Base-by-base conservation (phyloP, 305 asterid genomes). In the Fraxinus velutina region DNA sequence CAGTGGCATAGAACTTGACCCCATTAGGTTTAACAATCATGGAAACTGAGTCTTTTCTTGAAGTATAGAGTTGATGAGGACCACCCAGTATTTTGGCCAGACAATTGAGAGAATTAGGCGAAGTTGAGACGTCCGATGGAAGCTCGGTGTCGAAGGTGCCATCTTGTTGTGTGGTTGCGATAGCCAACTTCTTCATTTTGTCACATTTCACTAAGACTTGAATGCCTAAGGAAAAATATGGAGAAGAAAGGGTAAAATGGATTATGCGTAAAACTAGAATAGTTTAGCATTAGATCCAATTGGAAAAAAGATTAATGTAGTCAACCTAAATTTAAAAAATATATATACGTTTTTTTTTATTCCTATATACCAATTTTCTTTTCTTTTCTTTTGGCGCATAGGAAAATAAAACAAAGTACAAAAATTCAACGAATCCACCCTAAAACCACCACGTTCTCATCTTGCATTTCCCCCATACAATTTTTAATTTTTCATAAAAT, bases 71-170 rank as follows among this genome's bases (percentile, higher is more conserved):
- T 79, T 86, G 90, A 37, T 81, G 66, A 19, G 97, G 91, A 36
- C 96, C 97, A 79, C 99, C 99, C 84, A 92, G 85, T 64, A 93
- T 91, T 92, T 87, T 92, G 78, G 95, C 96, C 86, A 75, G 33
- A 84, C 99, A 95, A 78, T 87, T 85, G 2, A 72, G 27, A 1
- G 94, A 78, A 66, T 22, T 30, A 0, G 75, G 9, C 22, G 84
- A 62, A 64, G 80, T 24, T 52, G 82, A 37, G 19, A 64, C 73
- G 80, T 87, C 93, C 2, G 85, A 81, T 1, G 94, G 92, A 80
- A 92, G 86, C 36, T 77, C 82, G 1, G 94, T 72, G 78, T 79
- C 83, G 76, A 92, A 93, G 17, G 84, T 70, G 15, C 99, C 99
- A 78, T 92, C 92, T 86, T 80, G 72, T 64, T 81, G 81, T 60